Evolutionary conservation across 139 green algal genomes (phyloP), one percentile per base, ranked within the genome.

Genomic region (Tetraselmis striata): DNA sequence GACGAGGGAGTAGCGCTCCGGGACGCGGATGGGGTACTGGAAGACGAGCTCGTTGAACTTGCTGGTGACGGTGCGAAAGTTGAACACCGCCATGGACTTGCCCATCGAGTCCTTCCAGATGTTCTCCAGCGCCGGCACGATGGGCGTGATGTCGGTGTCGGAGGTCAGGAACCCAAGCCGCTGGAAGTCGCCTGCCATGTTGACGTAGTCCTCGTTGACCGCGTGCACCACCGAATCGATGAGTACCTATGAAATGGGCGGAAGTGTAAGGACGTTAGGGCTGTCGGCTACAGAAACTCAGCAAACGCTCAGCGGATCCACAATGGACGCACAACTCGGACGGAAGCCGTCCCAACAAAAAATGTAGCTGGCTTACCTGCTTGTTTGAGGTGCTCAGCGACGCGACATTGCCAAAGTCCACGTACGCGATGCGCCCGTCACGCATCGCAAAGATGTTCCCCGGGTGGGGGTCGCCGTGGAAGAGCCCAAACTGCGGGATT

Each of bases 391-490:
- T 89, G 59, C 83, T 93, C 29, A 99, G 90, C 88, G 98, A 92
- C n/a, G 95, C 95, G 30, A 99, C 97, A 82, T 99, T 99, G 80
- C 97, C 97, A 90, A 99, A 99, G 90, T 99, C 97, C 0, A 99
- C 97, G 81, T 99, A 99, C 2, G 97, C 97, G 83, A 99, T 99
- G 87, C 97, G 94, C 29, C 97, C 97, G 81, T 99, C 97, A 0
- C 77, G 45, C 89, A 99, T 88, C 18, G 28, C n/a, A 26, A 79
- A 80, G 59, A 79, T 28, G 45, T 67, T 67, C 75, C 93, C 93
- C 0, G 95, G 91, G 83, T 98, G 95, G 0, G 95, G 95, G 86
- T 99, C 96, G n/a, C 96, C 96, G 82, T 99, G 95, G 86, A 99
- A 99, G 26, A 99, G 90, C 0, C 97, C 97, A 90, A 99, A 98